Percentiles rank a stretch among this genome's conserved stretches.
Evolutionary conservation across 805 yeast genomes (phyloP).

Genomic region (Kluyveromyces aestuarii): DNA sequence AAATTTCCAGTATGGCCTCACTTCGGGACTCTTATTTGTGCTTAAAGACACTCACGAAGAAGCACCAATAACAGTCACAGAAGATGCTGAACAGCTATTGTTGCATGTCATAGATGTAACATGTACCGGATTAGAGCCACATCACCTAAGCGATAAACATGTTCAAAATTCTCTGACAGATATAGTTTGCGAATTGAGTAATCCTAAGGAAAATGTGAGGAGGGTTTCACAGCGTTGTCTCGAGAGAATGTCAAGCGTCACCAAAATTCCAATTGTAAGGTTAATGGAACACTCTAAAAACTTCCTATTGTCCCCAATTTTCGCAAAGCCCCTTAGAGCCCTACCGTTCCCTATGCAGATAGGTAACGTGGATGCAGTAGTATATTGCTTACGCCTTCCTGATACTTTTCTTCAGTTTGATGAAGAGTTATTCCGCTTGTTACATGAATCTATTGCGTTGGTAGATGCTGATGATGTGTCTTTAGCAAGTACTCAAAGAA

Average conservation of each 20-base stretch:
- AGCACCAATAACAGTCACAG: conserved; percentile 72
- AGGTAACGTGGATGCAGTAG: conserved; percentile 95
- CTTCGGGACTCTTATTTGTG: conserved; percentile 81
- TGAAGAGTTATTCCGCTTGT: conserved; percentile 77
- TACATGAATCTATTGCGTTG: conserved; percentile 84
- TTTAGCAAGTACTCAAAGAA: conserved; percentile 75
- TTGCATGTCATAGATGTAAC: conserved; percentile 56
- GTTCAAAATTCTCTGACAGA: conserved; percentile 81
- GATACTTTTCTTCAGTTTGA: conserved; percentile 75
- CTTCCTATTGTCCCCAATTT: conserved; percentile 81
- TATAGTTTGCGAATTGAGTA: conserved; percentile 84
- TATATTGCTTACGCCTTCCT: conserved; percentile 76
- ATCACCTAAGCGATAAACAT: conserved; percentile 53
- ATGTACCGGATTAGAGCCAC: conserved; percentile 50
- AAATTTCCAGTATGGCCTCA: conserved; percentile 72
- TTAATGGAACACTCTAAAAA: conserved; percentile 78
- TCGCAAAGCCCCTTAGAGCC: conserved; percentile 94
- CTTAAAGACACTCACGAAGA: conserved; percentile 83
- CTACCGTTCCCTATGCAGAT: conserved; percentile 98
- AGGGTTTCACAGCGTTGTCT: conserved; percentile 71
- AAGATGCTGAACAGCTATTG: conserved; percentile 60
- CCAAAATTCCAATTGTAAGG: conserved; percentile 59
- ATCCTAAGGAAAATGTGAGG: conserved; percentile 76
- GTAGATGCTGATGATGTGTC: conserved; percentile 98
- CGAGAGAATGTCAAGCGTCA: conserved; percentile 55